Evolutionary conservation across 73 alveolate genomes (phyloP).

Genomic region (Paramecium bursaria): DNA sequence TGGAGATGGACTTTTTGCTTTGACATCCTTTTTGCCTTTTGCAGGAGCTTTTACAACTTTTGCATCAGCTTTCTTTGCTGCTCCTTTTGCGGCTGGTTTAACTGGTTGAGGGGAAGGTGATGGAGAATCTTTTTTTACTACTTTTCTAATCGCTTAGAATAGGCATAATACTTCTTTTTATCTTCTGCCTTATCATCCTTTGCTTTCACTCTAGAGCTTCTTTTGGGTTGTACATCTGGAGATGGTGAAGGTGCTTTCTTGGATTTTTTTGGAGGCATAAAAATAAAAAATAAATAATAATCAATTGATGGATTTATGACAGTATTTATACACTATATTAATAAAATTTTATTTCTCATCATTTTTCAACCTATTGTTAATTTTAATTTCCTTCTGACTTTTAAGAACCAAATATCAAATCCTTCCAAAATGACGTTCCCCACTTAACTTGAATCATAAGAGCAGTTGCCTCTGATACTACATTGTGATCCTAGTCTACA

Average conservation of each 20-base stretch:
- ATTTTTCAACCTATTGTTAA: too few relatives aligned
- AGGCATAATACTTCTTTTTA: conserved; percentile 10
- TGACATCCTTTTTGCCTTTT: too few relatives aligned
- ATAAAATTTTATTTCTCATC: too few relatives aligned
- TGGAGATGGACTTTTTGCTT: too few relatives aligned
- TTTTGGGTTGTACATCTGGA: conserved; percentile 1
- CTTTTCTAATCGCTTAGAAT: not conserved
- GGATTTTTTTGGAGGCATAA: conserved; percentile 35
- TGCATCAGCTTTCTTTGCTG: too few relatives aligned
- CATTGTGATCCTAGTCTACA: conserved; percentile 22
- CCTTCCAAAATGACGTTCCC: conserved; percentile 66
- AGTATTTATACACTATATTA: too few relatives aligned
- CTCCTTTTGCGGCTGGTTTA: too few relatives aligned
- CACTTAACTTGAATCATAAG: conserved; percentile 56
- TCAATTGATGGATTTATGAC: too few relatives aligned
- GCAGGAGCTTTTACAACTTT: too few relatives aligned
- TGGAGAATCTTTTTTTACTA: not conserved
- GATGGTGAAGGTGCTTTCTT: not conserved
- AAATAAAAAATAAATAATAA: not conserved
- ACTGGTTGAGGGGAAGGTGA: not conserved
- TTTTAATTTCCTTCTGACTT: too few relatives aligned
- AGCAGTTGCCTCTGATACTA: conserved; percentile 51
- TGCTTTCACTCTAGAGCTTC: conserved; percentile 30
- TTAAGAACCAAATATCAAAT: too few relatives aligned
- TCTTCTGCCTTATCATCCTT: conserved; percentile 36